These are phyloP conservation scores for Alnus glutinosa DNA, from an alignment of 306 rosid species.

Conservation along the genomic window DNA sequence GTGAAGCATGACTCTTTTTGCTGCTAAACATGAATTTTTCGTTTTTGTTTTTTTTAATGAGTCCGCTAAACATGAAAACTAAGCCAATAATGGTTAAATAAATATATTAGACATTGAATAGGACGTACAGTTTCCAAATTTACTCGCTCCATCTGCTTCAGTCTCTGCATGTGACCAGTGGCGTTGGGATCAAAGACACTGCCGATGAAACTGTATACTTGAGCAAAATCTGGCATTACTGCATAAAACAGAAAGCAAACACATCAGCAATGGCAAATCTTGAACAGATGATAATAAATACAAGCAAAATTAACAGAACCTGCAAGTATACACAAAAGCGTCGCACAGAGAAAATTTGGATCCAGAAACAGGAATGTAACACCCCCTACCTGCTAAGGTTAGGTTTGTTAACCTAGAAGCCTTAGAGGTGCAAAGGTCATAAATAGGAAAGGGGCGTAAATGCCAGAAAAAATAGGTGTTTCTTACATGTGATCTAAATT, in stretches of 20 bases:
- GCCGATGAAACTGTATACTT: conserved; percentile 78
- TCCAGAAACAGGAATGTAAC: not conserved
- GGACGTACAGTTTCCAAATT: conserved; percentile 79
- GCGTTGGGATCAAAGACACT: conserved; percentile 80
- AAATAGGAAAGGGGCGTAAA: not conserved
- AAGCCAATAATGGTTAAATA: not conserved
- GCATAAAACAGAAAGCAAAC: conserved; percentile 32
- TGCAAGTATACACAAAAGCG: not conserved
- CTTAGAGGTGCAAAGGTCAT: too few species aligned
- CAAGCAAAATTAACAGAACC: not conserved
- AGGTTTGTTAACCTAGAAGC: too few species aligned
- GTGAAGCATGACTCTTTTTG: not conserved
- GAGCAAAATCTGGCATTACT: conserved; percentile 85
- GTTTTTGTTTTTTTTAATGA: too few species aligned
- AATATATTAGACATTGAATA: conserved; percentile 8
- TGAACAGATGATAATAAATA: conserved; percentile 9
- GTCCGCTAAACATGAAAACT: not conserved
- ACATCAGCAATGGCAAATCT: conserved; percentile 26
- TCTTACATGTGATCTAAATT: not conserved
- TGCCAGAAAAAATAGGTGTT: not conserved
- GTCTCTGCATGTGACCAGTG: conserved; percentile 63
- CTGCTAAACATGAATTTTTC: not conserved
- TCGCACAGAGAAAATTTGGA: not conserved
- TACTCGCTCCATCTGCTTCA: conserved; percentile 79
- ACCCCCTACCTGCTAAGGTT: too few species aligned